phyloP scores from a whole-genome alignment of 306 rosid species.

The Aeschynomene evenia region DNA sequence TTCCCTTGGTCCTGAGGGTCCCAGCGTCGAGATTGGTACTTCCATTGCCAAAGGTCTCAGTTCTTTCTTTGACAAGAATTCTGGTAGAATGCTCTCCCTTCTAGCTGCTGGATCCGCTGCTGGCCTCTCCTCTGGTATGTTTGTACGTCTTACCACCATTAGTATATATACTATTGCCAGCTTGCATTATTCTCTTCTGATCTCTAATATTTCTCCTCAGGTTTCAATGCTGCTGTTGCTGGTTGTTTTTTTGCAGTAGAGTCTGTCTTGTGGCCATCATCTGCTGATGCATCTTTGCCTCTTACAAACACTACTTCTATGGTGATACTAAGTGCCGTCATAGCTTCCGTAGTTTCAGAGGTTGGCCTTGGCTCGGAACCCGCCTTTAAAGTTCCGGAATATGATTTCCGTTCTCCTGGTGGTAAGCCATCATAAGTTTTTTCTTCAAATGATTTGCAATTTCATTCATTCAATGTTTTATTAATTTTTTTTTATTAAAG shows the following conservation, averaged over 20 bases:
- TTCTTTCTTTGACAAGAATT: slow-evolving; percentile 45
- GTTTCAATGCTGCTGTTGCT: slow-evolving; percentile 95
- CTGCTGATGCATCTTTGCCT: slow-evolving; percentile 56
- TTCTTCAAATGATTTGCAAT: not conserved
- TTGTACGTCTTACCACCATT: no score
- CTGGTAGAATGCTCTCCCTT: slow-evolving; percentile 58
- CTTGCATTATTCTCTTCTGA: not conserved
- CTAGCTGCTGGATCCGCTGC: slow-evolving; percentile 95
- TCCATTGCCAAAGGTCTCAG: slow-evolving; percentile 75
- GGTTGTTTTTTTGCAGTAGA: slow-evolving; percentile 92
- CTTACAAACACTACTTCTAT: slow-evolving; percentile 84
- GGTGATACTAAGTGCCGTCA: slow-evolving; percentile 91
- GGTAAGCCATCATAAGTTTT: slow-evolving; percentile 46
- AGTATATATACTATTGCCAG: not conserved
- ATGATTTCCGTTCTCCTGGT: slow-evolving; percentile 84
- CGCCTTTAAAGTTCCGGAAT: slow-evolving; percentile 78
- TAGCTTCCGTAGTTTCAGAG: slow-evolving; percentile 83
- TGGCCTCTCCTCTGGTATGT: slow-evolving; percentile 78
- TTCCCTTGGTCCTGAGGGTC: slow-evolving; percentile 94
- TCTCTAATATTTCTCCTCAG: slow-evolving; percentile 36
- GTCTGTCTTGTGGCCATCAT: slow-evolving; percentile 88
- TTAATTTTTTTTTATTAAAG: no score
- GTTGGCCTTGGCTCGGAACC: slow-evolving; percentile 88
- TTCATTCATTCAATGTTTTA: not conserved
- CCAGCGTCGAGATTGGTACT: slow-evolving; percentile 83